Conservation (phyloP, 1,139 yeast species). For the Yamadazyma conglobata region DNA sequence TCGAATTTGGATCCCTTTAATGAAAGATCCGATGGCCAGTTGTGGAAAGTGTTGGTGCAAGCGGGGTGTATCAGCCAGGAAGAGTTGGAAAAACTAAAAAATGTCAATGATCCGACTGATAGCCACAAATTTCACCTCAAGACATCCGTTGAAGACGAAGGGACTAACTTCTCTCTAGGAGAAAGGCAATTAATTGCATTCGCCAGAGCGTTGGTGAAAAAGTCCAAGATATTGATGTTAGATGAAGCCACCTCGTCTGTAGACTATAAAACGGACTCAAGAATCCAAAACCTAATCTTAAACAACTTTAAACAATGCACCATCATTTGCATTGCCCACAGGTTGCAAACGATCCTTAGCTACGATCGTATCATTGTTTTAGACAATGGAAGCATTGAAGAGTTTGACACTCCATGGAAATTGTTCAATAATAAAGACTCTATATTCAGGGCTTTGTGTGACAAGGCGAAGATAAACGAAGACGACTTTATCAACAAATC, state of each 20-base stretch:
- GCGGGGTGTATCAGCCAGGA: conserved; percentile 26
- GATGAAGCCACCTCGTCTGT: conserved; percentile 60
- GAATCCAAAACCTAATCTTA: conserved; percentile 45
- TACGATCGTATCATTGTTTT: conserved; percentile 50
- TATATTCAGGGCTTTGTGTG: conserved; percentile 36
- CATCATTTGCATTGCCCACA: conserved; percentile 52
- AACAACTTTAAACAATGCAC: conserved; percentile 43
- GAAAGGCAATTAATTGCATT: conserved; percentile 52
- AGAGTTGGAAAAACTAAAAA: conserved; percentile 21
- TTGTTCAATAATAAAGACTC: conserved; percentile 35
- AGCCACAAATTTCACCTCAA: conserved; percentile 40
- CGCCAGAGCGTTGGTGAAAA: conserved; percentile 48
- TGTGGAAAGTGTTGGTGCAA: conserved; percentile 29
- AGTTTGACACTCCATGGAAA: conserved; percentile 44
- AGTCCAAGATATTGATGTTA: conserved; percentile 44
- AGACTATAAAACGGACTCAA: conserved; percentile 51
- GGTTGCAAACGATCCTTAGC: conserved; percentile 48
- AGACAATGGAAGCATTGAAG: conserved; percentile 46
- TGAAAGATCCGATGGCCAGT: conserved; percentile 25
- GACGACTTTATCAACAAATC: conserved; percentile 10
- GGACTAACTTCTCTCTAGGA: conserved; percentile 50
- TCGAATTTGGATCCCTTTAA: conserved; percentile 69
- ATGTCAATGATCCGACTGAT: conserved; percentile 10
- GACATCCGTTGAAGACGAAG: conserved; percentile 47
- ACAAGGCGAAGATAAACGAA: conserved; percentile 22